Evolutionary conservation across 164 flowering plant genomes (phyloP).

Genomic region (Piper betle): DNA sequence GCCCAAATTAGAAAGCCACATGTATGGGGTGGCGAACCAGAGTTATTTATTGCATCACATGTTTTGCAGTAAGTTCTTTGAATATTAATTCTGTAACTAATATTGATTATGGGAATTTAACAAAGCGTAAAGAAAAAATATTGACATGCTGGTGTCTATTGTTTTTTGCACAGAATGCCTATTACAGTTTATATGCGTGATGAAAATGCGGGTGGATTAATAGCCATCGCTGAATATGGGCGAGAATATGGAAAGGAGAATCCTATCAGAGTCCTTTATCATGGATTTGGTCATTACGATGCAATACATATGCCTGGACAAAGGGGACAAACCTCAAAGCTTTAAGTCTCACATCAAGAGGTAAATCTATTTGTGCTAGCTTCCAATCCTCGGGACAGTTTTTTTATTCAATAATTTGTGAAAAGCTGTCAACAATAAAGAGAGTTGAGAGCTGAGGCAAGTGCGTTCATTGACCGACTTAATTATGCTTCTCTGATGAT

Average conservation of each 20-base stretch:
- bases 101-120: not conserved
- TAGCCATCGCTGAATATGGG: conserved; percentile 87
- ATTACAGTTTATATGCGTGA: conserved; percentile 86
- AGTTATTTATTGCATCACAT: conserved; percentile 88
- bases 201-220: conserved; percentile 57
- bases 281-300: conserved; percentile 92
- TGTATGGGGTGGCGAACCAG: conserved; percentile 99
- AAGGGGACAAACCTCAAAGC: conserved; percentile 32
- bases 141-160: not conserved
- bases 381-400: no score
- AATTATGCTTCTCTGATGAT: no score
- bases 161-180: conserved; percentile 55
- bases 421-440: no score
- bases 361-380: no score
- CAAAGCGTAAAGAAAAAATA: not conserved
- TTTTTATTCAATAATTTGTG: no score
- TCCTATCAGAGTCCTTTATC: conserved; percentile 71
- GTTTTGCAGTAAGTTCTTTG: conserved; percentile 55
- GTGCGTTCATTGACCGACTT: no score
- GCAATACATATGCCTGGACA: conserved; percentile 53
- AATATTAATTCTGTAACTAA: not conserved
- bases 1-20: conserved; percentile 80
- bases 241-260: conserved; percentile 82
- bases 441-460: no score
- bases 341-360: conserved; percentile 12